Evolutionary conservation across 208 protist species (phyloP), one percentile per base, ranked within the genome.

Genomic region (Wallacemonas collosoma): DNA sequence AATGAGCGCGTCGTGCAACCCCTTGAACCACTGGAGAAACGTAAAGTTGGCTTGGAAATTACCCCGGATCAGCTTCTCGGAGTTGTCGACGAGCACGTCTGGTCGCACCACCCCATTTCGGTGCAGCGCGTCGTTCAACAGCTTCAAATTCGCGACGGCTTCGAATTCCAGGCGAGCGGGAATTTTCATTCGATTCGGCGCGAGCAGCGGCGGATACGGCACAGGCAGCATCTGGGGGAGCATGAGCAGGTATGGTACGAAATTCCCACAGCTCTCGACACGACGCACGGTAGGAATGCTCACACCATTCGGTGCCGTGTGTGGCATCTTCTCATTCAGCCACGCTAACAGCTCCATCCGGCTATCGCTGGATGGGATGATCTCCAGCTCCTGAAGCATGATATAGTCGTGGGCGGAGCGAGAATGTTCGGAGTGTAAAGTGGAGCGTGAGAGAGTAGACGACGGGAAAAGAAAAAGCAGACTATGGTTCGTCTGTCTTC

Each of bases 31-130:
- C 82, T 99, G 98, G 26, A 98, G 74, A 60, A 99, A 94, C 54
- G 98, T 92, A 43, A 99, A 77, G 73, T 99, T 99, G 58, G 98
- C 97, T 83, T 99, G 98, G 69, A 97, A 98, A 73, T 97, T 98
- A 51, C 90, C 94, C 56, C 94, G 97, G 35, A 98, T 89, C 2
- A 99, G 76, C 70, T 95, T 96, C 36, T 93, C 82, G 15, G 96
- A 83, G 14, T 97, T 86, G 47, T 98, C 84, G 26, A 56, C 70
- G n/a, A 95, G 77, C 17, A 89, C 79, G 50, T 85, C 83, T 0
- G 90, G 90, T 44, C 90, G 71, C 4, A 75, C 72, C 36, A 99
- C 89, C 35, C 87, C 89, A 38, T 97, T 85, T 40, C 93, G 93
- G 35, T 83, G 86, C 74, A 99, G 97, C 1, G 87, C 85, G 17